Conservation (phyloP, 345 rosid genomes). For the Angophora floribunda region DNA sequence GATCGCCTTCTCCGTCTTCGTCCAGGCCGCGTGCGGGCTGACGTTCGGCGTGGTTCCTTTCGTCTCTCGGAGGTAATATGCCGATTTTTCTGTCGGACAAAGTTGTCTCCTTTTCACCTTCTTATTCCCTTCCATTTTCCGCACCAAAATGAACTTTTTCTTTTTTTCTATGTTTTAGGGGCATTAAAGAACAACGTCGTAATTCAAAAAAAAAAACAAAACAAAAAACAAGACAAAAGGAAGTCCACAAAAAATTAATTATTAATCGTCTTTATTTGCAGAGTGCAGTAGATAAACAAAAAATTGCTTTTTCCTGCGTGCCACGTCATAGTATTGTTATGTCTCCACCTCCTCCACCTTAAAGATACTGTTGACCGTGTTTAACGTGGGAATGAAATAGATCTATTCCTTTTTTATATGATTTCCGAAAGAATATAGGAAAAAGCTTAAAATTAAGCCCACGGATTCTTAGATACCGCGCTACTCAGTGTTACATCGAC, state of each 20-base stretch:
- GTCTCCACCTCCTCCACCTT: background rate
- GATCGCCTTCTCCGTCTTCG: slow-evolving; percentile 4
- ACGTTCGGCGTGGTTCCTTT: slow-evolving; percentile 11
- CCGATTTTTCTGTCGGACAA: background rate
- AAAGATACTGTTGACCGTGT: background rate
- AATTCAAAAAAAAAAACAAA: background rate
- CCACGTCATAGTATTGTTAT: background rate
- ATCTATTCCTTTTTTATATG: background rate
- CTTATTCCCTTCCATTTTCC: background rate
- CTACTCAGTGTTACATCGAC: accelerated
- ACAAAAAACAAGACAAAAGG: no score
- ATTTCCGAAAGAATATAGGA: background rate
- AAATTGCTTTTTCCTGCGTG: background rate
- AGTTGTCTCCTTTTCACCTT: background rate
- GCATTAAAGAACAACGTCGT: background rate
- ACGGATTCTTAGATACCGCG: no score
- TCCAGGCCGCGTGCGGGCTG: slow-evolving; percentile 8
- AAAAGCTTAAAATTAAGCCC: background rate
- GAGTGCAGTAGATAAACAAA: background rate
- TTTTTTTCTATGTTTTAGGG: background rate
- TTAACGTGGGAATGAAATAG: background rate
- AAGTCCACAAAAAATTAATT: background rate
- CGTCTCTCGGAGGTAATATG: slow-evolving; percentile 3
- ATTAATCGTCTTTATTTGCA: background rate
- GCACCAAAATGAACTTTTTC: background rate